phyloP scores from a whole-genome alignment of 208 protist genomes.

The Tritrichomonas musculus region DNA sequence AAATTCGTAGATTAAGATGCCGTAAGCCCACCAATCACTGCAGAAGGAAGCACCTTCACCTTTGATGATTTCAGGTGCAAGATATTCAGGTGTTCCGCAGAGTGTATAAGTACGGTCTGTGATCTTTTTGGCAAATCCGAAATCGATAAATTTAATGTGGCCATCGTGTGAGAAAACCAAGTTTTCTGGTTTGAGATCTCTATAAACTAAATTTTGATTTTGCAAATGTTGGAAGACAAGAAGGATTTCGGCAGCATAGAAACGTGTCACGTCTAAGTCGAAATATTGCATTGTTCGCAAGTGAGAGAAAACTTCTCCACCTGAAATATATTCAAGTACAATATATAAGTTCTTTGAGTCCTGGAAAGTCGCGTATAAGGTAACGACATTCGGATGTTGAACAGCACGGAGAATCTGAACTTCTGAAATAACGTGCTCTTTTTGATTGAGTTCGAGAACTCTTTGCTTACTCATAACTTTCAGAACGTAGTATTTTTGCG shows the following conservation, averaged over 20 bases:
- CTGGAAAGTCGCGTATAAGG: not conserved
- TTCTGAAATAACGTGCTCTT: not conserved
- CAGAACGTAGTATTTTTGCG: not conserved
- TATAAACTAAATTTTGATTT: slow-evolving; percentile 42
- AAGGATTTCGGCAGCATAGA: slow-evolving; percentile 44
- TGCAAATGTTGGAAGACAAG: slow-evolving; percentile 53
- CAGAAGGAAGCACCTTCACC: not conserved
- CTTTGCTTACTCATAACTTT: not conserved
- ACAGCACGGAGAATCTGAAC: not conserved
- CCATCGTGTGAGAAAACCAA: not conserved
- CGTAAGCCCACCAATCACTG: slow-evolving; percentile 30
- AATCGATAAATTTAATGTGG: slow-evolving; percentile 32
- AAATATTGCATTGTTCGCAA: slow-evolving; percentile 13
- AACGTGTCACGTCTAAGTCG: not conserved
- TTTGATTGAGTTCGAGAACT: not conserved
- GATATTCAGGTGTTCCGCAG: slow-evolving; percentile 58
- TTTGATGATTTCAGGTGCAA: slow-evolving; percentile 47
- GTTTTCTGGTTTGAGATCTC: slow-evolving; percentile 53
- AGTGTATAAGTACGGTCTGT: slow-evolving; percentile 49
- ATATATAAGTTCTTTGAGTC: not conserved
- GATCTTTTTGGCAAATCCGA: slow-evolving; percentile 44
- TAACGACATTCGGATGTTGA: slow-evolving; percentile 13
- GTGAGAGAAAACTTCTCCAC: slow-evolving; percentile 28
- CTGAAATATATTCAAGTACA: not conserved
- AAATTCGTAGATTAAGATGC: not conserved